These are phyloP conservation scores for Babesia caballi DNA, from an alignment of 169 alveolate genomes.

Conservation along the genomic window DNA sequence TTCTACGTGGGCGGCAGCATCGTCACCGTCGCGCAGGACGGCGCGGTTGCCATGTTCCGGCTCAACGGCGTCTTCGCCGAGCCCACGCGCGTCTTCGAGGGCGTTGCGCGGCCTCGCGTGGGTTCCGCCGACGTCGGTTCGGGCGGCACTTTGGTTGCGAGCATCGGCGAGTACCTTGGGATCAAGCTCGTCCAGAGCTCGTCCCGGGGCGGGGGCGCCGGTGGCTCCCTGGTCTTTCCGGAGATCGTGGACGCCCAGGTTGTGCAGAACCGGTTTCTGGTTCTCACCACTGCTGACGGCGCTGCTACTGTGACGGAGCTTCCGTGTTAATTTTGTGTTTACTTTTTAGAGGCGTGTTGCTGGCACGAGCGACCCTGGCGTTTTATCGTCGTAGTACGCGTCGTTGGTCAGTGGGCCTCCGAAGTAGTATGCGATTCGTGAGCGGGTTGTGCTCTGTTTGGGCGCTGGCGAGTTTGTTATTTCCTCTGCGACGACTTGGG, in stretches of 20 bases:
- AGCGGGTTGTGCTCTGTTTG: not conserved
- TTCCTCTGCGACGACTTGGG: not conserved
- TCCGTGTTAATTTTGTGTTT: conserved; percentile 20
- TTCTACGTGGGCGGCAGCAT: conserved; percentile 36
- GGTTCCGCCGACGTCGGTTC: not conserved
- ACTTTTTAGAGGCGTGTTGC: conserved; percentile 33
- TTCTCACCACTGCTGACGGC: conserved; percentile 41
- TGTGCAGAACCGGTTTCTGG: conserved; percentile 30
- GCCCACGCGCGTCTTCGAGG: conserved; percentile 51
- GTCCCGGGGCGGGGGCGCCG: conserved; percentile 1
- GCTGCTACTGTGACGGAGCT: conserved; percentile 39
- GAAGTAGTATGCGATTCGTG: conserved; percentile 22
- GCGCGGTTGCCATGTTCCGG: conserved; percentile 30
- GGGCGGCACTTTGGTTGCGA: conserved; percentile 22
- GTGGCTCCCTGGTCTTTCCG: not conserved
- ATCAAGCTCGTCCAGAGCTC: conserved; percentile 15
- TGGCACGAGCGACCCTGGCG: conserved; percentile 58
- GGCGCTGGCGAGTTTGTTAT: not conserved
- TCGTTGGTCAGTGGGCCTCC: conserved; percentile 67
- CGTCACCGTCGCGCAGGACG: conserved; percentile 47
- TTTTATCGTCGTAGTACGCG: conserved; percentile 57
- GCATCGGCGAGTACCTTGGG: conserved; percentile 51
- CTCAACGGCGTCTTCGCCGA: conserved; percentile 21
- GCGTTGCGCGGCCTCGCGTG: conserved; percentile 13
- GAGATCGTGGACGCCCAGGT: conserved; percentile 33